phyloP scores from a whole-genome alignment of 768 basidiomycete species.

The Amanita polypyramis region DNA sequence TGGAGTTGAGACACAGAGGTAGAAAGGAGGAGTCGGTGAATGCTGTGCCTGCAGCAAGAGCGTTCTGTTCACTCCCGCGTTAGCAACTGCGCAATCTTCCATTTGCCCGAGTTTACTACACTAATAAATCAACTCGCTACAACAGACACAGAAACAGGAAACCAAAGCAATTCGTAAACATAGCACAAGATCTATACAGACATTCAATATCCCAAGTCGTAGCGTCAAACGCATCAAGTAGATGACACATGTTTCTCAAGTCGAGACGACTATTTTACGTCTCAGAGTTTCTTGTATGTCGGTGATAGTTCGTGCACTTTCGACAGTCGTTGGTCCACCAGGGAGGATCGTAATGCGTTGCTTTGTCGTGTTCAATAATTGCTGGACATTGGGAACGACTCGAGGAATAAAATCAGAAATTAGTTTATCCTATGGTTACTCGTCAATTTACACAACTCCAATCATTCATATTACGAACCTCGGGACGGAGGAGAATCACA shows the following conservation, averaged over 20 bases:
- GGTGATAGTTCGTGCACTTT: constrained; percentile 57
- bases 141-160: constrained; percentile 6
- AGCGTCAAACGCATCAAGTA: constrained; percentile 5
- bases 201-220: neutral
- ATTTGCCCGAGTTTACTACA: constrained; percentile 2
- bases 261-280: constrained; percentile 25
- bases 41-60: constrained; percentile 25
- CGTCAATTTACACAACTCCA: constrained; percentile 6
- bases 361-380: constrained; percentile 67
- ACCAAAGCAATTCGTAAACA: neutral
- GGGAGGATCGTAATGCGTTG: constrained; percentile 73
- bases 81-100: neutral
- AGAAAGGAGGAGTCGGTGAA: neutral
- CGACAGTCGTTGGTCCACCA: constrained; percentile 54
- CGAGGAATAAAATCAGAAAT: constrained; percentile 76
- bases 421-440: constrained; percentile 50
- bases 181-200: neutral
- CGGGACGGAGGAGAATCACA: constrained; percentile 59
- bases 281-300: constrained; percentile 70
- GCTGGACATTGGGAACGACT: constrained; percentile 71
- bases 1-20: neutral
- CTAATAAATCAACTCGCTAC: constrained; percentile 8
- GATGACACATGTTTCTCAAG: constrained; percentile 6
- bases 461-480: constrained; percentile 29
- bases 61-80: neutral